These are phyloP conservation scores for Caryopteris hybrid DNA, from an alignment of 305 asterid species.

Conservation along the genomic window DNA sequence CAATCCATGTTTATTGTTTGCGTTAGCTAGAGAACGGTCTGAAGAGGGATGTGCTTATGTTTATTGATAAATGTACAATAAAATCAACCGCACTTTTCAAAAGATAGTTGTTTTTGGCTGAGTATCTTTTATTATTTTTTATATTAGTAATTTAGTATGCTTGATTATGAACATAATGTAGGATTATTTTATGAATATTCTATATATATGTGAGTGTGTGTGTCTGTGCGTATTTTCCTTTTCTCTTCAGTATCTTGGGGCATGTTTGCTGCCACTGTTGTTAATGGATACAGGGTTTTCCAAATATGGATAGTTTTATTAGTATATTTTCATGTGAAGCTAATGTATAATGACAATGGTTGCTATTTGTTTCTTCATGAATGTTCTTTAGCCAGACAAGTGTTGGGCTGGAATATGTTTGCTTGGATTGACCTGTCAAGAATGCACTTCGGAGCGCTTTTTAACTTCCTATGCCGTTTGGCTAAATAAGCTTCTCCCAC, in stretches of 20 bases:
- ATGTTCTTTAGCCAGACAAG: constrained; percentile 70
- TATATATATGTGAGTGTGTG: too few species aligned
- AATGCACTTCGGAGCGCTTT: constrained; percentile 79
- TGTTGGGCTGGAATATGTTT: constrained; percentile 85
- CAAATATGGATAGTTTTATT: background rate
- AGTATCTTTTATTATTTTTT: background rate
- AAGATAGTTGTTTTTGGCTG: background rate
- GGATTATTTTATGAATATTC: background rate
- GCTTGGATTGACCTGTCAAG: constrained; percentile 85
- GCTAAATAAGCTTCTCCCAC: constrained; percentile 53
- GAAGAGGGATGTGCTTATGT: too few species aligned
- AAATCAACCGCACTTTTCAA: background rate
- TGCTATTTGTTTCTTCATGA: constrained; percentile 14
- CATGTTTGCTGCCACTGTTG: background rate
- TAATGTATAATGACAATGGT: background rate
- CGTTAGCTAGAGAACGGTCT: too few species aligned
- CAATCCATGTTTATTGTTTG: too few species aligned
- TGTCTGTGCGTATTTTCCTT: background rate
- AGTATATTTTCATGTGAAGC: background rate
- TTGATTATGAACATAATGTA: background rate
- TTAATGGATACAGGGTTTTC: background rate
- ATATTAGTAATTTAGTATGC: background rate
- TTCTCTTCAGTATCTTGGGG: background rate
- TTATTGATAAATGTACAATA: too few species aligned
- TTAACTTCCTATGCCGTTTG: constrained; percentile 61